phyloP scores from a whole-genome alignment of 129 eudicot genomes.

The Helianthus tuberosus region DNA sequence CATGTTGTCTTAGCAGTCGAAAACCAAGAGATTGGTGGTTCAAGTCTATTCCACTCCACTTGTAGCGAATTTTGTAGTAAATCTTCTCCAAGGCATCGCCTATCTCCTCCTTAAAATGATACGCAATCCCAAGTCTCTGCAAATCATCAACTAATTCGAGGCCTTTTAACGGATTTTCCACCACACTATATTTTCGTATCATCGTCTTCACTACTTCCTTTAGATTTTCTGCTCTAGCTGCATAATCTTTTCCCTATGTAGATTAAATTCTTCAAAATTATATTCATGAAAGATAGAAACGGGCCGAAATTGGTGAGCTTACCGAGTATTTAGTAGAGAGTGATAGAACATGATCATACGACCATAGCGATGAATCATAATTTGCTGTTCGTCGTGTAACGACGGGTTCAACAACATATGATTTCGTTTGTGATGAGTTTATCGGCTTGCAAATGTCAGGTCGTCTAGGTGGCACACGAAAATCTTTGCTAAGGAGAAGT shows the following conservation, averaged over 20 bases:
- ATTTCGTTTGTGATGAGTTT: constrained; percentile 1
- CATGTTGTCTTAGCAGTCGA: constrained; percentile 36
- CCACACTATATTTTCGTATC: background rate
- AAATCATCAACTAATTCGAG: constrained; percentile 31
- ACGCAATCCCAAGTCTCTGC: constrained; percentile 43
- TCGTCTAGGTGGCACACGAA: background rate
- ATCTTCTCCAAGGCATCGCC: constrained; percentile 20
- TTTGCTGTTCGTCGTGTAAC: constrained; percentile 18
- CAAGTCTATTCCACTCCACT: constrained; percentile 20
- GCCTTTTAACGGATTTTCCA: background rate
- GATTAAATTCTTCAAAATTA: background rate
- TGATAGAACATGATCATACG: constrained; percentile 17
- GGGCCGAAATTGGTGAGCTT: background rate
- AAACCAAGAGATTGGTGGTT: constrained; percentile 34
- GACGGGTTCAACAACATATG: background rate
- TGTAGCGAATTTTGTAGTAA: background rate
- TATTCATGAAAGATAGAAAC: background rate
- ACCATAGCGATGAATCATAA: constrained; percentile 16
- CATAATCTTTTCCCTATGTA: background rate
- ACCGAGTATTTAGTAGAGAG: constrained; percentile 1
- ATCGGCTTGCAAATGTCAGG: background rate
- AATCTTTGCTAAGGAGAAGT: background rate
- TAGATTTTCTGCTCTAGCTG: background rate
- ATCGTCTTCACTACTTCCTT: constrained; percentile 9
- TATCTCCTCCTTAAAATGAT: constrained; percentile 38